phyloP scores from a whole-genome alignment of 2,329 filamentous ascomycete genomes.

The Epicoccum sorghinum region DNA sequence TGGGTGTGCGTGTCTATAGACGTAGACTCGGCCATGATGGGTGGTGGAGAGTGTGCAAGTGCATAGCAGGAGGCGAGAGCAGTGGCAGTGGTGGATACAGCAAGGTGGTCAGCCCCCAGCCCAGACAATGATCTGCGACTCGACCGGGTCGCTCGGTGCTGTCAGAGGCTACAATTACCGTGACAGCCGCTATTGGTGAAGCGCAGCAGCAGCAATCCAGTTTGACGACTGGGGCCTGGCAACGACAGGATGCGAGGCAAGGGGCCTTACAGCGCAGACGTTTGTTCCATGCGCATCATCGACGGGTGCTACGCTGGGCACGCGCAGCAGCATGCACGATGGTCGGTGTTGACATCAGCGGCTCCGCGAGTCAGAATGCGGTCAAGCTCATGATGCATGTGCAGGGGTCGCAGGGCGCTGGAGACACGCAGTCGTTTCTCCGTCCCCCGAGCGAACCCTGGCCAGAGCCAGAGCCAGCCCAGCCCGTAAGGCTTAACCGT shows the following conservation, averaged over 20 bases:
- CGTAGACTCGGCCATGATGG: conserved; percentile 43
- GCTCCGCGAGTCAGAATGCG: conserved; percentile 15
- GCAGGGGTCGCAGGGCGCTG: neutral
- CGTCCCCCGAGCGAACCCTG: conserved; percentile 19
- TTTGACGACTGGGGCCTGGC: neutral
- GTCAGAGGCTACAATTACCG: conserved; percentile 20
- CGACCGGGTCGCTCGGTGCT: conserved; percentile 26
- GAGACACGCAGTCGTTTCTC: neutral
- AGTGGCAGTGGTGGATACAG: conserved; percentile 18
- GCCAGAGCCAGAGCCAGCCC: neutral
- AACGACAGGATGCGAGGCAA: neutral
- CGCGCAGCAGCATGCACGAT: neutral
- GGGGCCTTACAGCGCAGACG: neutral
- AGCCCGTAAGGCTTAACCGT: conserved; percentile 19
- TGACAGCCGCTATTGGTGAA: conserved; percentile 15
- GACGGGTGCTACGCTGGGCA: neutral
- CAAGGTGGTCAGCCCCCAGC: conserved; percentile 41
- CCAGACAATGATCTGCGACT: conserved; percentile 35
- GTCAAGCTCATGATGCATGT: conserved; percentile 7
- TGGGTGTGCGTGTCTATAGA: conserved; percentile 31
- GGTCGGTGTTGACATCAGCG: conserved; percentile 16
- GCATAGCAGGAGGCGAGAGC: conserved; percentile 28
- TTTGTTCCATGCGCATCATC: neutral
- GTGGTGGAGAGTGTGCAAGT: neutral
- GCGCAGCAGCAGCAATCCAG: neutral